Base-by-base conservation (phyloP, 140 eudicot species). In the Senecio squalidus region DNA sequence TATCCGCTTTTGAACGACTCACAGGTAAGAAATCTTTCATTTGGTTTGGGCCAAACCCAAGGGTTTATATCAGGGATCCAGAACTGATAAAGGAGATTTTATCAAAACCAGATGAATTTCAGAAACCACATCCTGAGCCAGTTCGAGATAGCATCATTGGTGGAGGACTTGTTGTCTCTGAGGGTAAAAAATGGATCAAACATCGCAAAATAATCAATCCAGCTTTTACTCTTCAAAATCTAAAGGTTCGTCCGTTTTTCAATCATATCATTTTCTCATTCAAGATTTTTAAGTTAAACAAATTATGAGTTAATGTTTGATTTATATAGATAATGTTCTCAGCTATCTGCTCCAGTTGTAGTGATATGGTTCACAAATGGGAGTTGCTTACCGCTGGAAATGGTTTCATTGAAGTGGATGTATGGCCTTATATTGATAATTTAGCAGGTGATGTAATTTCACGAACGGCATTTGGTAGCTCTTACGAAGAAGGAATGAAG, bases 121-220 rank as follows among this genome's bases (percentile, higher is more conserved):
- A 28, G 0, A 73, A 62, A 14, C 68, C 73, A 9, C 73, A 65
- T 43, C 73, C 78, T 2, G 69, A 73, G 21, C 68, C 78, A 2
- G n/a, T 73, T 38, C 56, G 63, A 6, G 72, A 68, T 38, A 50
- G 56, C 31, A 16, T 78, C 25, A 3, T 58, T 13, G 23, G 60
- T 2, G 82, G n/a, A n/a, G n/a, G 86, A 10, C 43, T 80, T 40
- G 11, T 49, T 44, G 33, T 26, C 21, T 6, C 45, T n/a, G 79
- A 77, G 43, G 81, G 78, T 21, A 51, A 77, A 0, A 70, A 66
- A 57, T 81, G 88, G 88, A 17, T 10, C 26, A 74, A 77, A 47
- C 81, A 77, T 51, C 68, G 78, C 15, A 77, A 70, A 50, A 60
- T 77, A 15, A 57, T 80, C 39, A 76, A 72, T 49, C 79, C 86